Evolutionary conservation across 1,284 basidiomycete genomes (phyloP), one percentile per base, ranked within the genome.

Genomic region (Apiotrichum gracile): DNA sequence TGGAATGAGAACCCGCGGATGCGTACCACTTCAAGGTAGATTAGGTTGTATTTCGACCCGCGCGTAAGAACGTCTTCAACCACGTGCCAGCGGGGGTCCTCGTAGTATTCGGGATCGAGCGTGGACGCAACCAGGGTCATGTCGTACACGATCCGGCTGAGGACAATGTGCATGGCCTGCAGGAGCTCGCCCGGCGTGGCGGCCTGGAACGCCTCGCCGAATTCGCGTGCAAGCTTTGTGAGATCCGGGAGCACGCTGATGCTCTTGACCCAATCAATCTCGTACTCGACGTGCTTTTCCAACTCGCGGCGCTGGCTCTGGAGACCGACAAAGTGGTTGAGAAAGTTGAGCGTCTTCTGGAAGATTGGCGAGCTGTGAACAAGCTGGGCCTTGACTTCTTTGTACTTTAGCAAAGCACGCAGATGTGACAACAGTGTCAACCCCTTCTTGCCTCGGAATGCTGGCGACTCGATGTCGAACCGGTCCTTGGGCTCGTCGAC

Each of bases 251-350:
- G 90, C 27, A 93, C 85, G 64, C 91, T 91, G 76, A 96, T 96
- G 10, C 93, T 87, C 65, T 85, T 88, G 58, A 93, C 88, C 90
- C 91, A 96, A 27, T 97, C 93, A 31, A 87, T 86, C 74, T 97
- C 93, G 74, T 89, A 97, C 71, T 96, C 91, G 63, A 96, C 84
- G 64, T 97, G 93, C 54, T 78, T 84, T 17, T 82, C 81, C 6
- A 80, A 83, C 12, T 87, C 88, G n/a, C 91, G 82, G 61, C 85
- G 84, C 70, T 91, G 91, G 1, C 90, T 85, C 65, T 93, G 91
- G 64, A 96, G 81, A 60, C 87, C 88, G 80, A 90, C 89, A 78
- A 96, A 96, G 41, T 93, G 78, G 62, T 85, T 83, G 69, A 90
- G 86, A 13, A 88, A 86, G 74, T 75, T 63, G 77, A 85, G 51